phyloP scores from a whole-genome alignment of 495 filamentous ascomycete genomes.

The Neurospora discreta region DNA sequence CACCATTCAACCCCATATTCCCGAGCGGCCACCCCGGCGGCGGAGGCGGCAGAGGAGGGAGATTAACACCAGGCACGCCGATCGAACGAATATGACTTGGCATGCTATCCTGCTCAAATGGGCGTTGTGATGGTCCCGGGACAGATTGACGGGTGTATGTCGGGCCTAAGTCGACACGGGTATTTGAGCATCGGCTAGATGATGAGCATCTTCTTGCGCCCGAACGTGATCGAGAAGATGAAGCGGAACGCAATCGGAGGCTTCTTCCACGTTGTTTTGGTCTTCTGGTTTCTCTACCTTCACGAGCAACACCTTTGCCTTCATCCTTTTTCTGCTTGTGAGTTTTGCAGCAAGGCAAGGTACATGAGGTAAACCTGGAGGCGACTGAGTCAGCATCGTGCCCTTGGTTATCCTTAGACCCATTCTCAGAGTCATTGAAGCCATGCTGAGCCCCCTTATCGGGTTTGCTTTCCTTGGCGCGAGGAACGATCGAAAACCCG shows the following conservation, averaged over 20 bases:
- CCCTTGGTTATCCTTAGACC: conserved; percentile 4
- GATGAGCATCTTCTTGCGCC: background rate
- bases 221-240: background rate
- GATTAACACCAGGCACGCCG: background rate
- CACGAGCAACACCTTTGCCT: background rate
- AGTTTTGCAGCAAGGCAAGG: background rate
- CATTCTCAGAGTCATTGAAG: background rate
- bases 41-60: background rate
- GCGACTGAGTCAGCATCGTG: conserved; percentile 9
- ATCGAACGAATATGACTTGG: background rate
- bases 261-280: background rate
- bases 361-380: conserved; percentile 1
- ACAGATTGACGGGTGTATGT: background rate
- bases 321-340: conserved; percentile 1
- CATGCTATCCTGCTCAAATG: background rate
- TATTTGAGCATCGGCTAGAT: background rate
- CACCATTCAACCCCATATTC: background rate
- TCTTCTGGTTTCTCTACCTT: conserved; percentile 3
- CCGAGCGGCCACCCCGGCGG: background rate
- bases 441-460: background rate
- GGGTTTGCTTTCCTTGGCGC: conserved; percentile 6
- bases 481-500: conserved; percentile 20
- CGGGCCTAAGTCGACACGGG: background rate
- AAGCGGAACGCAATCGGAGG: conserved; percentile 11
- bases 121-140: background rate